Base-by-base conservation (phyloP, 805 yeast genomes). In the Barnettozyma populi region DNA sequence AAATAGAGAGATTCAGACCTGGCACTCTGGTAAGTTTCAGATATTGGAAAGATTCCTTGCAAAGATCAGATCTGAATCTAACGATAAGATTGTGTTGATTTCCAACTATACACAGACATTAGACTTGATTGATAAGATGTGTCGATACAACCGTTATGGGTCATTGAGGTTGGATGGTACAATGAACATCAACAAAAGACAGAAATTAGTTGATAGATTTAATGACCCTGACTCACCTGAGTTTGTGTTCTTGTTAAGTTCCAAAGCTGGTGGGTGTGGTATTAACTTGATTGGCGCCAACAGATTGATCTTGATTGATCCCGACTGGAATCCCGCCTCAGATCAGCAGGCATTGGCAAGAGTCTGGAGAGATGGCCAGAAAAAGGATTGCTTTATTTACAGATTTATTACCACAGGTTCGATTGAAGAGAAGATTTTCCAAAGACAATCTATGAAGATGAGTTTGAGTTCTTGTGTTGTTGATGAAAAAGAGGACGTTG, bases 181-280 rank as follows among this genome's bases (percentile, higher is more conserved):
- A 0, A 80, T 92, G 89, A 81, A 78, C 46, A 90, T 94, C 48
- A 87, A 86, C 67, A 94, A 94, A 63, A 78, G 99, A 53, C 98
- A 94, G 60, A 89, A 86, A 57, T 71, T 92, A 29, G 99, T 94
- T 18, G 98, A 92, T 65, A 71, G 76, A 55, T 90, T 94, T 67
- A 94, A 94, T 61, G 86, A 94, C 57, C 97, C 97, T 1, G 85
- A 86, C 40, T 86, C 90, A 2, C 74, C 80, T 2, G 97, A 90
- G 55, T 94, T 92, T 64, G 81, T 94, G 2, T 94, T 94, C 57
- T 71, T 94, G 50, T 71, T 94, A 45, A 87, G 96, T 62, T 87
- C 96, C 7, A 94, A 94, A 65, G 99, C 99, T 1, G 99, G 99
- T 57, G 99, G 99, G 1, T 94, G 99, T 72, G 99, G 99, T 68